These are phyloP conservation scores for Aphanoascus verrucosus DNA, from an alignment of 2,329 filamentous ascomycete species.

Conservation along the genomic window DNA sequence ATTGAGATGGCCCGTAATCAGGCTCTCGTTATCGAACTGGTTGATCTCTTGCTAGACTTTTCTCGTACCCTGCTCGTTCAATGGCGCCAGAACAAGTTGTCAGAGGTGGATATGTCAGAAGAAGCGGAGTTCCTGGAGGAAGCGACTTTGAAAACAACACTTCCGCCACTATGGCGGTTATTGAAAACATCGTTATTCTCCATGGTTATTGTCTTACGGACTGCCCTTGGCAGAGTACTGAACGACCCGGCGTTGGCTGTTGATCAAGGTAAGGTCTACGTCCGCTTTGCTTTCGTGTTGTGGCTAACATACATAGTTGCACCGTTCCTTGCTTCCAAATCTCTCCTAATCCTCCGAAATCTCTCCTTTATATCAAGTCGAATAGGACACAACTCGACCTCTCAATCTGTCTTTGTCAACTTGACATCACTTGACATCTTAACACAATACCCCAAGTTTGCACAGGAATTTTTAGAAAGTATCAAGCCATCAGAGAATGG, in stretches of 20 bases:
- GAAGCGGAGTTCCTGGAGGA: constrained; percentile 53
- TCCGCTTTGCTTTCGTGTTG: constrained; percentile 5
- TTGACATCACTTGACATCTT: constrained; percentile 73
- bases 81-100: constrained; percentile 66
- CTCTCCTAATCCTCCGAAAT: constrained; percentile 62
- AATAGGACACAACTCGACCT: constrained; percentile 62
- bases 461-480: constrained; percentile 55
- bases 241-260: constrained; percentile 46
- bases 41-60: constrained; percentile 57
- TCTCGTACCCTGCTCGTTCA: constrained; percentile 54
- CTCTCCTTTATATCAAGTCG: constrained; percentile 72
- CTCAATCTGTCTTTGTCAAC: constrained; percentile 75
- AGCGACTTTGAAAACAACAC: constrained; percentile 55
- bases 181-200: constrained; percentile 67
- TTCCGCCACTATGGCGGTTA: constrained; percentile 62
- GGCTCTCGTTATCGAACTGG: constrained; percentile 31
- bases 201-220: constrained; percentile 61
- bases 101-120: constrained; percentile 57
- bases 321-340: constrained; percentile 57
- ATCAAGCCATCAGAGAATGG: constrained; percentile 48
- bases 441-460: constrained; percentile 55
- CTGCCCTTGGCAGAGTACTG: constrained; percentile 57
- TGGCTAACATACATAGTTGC: constrained; percentile 37
- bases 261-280: constrained; percentile 37
- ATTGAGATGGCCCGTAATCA: constrained; percentile 47